Base-by-base conservation (phyloP, 1,139 yeast genomes). In the Candida buenavistaensis region DNA sequence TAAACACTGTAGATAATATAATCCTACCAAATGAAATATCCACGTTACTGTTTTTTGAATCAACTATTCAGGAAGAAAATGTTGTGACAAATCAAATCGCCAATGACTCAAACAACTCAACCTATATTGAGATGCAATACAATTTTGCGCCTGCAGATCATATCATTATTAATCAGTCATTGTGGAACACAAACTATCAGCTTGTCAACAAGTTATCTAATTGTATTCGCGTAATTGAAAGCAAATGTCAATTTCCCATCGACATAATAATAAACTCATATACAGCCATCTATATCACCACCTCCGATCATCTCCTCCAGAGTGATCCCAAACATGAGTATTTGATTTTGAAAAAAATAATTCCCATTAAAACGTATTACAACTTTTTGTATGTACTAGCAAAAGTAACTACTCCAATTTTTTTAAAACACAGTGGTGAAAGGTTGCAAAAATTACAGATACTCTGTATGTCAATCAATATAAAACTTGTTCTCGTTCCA, bases 241-340 rank as follows among this genome's bases (percentile, higher is more conserved):
- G 16, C 9, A 34, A 35, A 15, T 31, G 33, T 19, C 13, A 14
- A 3, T 27, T 39, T 29, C 31, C 30, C 2, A 30, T 37, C n/a
- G 45, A 43, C 23, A 31, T 43, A 9, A 27, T 39, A 9, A 25
- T 43, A 9, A 43, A 43, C 24, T 27, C 33, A n/a, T 23, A 19
- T 8, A 31, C 43, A 14, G 46, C 42, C 6, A 35, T 43, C 8
- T 26, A 24, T 15, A 12, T 35, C 12, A 24, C 38, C 5, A n/a
- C 29, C 1, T 36, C 36, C 10, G 36, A 37, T 13, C 28, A 28
- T 14, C 17, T 43, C 5, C 14, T 41, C 17, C 46, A 43, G 32
- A 26, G 28, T 10, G 38, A 42, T 23, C 13, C 12, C 1, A 16
- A 28, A 3, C 21, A 17, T 14, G 33, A 39, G 7, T 39, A 35